Evolutionary conservation across 176 grass and related monocot genomes (phyloP), one percentile per base, ranked within the genome.

Genomic region (Lolium multiflorum): DNA sequence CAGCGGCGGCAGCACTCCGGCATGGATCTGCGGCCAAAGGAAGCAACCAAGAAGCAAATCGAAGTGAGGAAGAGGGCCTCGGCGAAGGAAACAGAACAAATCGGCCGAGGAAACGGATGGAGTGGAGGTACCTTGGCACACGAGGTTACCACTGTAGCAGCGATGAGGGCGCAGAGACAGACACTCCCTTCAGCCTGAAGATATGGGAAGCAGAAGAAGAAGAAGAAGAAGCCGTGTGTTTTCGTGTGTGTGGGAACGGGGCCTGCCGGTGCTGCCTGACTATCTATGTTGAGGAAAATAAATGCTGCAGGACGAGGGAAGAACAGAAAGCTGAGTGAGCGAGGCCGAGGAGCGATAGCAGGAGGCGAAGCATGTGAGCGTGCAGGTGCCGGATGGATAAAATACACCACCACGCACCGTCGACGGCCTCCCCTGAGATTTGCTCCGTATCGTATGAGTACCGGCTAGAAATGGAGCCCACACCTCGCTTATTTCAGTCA

Each of bases 1-100:
- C 81, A 72, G 64, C 54, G 18, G 4, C 14, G 74, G 64, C 54
- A 72, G 81, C 43, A 14, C 60, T 43, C 69, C 5, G 85, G 0
- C 28, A 63, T 37, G 77, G 77, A 84, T 82, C 78, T 94, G 65
- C 86, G 3, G 35, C 28, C 28, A 74, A 31, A 24, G 11, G 68
- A 57, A 70, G 17, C 5, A 13, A 64, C 21, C 7, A 14, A 57
- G 55, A 39, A 12, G 41, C 47, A 20, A 74, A 59, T 4, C 3
- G 1, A 22, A 22, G 50, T 11, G 25, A 76, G 0, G 54, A 49
- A n/a, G 56, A 6, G 41, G n/a, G 2, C 49, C 6, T 71, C 2
- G 2, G 39, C 43, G 39, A 20, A 25, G 46, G 9, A 28, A 58
- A 64, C 28, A 28, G 28, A 74, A 4, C 31, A 48, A 83, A 37